Evolutionary conservation across 2,329 filamentous ascomycete genomes (phyloP).

Genomic region (Stagonosporopsis tanaceti): DNA sequence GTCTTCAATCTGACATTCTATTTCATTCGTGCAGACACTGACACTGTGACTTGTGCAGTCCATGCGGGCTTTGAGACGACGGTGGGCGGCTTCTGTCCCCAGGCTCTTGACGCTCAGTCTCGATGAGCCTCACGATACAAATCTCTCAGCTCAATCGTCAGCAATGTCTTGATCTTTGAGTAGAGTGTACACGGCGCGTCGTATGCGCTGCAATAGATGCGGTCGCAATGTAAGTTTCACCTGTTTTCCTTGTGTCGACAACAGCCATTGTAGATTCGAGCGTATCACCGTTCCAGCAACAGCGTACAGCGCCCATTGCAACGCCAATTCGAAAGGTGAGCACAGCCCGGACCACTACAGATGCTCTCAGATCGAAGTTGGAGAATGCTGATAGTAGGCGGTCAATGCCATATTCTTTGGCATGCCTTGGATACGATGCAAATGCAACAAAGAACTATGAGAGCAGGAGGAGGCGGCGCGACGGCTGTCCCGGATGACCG

Average conservation of each 20-base stretch:
- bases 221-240: not conserved
- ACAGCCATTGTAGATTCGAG: not conserved
- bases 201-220: not conserved
- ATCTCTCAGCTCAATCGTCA: not conserved
- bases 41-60: not conserved
- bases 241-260: not conserved
- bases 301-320: not conserved
- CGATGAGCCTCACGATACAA: not conserved
- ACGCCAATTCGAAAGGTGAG: not conserved
- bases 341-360: not conserved
- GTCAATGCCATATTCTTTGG: not conserved
- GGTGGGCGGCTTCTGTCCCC: not conserved
- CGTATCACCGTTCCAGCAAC: not conserved
- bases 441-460: not conserved
- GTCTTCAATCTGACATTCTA: slow-evolving; percentile 1
- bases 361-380: not conserved
- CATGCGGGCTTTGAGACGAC: not conserved
- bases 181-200: too few relatives aligned
- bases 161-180: not conserved
- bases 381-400: not conserved
- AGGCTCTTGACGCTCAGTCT: not conserved
- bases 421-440: not conserved
- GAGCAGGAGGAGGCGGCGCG: not conserved
- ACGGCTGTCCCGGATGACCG: not conserved
- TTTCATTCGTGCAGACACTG: not conserved